phyloP scores from a whole-genome alignment of 495 filamentous ascomycete species.

The Sordaria brevicollis region DNA sequence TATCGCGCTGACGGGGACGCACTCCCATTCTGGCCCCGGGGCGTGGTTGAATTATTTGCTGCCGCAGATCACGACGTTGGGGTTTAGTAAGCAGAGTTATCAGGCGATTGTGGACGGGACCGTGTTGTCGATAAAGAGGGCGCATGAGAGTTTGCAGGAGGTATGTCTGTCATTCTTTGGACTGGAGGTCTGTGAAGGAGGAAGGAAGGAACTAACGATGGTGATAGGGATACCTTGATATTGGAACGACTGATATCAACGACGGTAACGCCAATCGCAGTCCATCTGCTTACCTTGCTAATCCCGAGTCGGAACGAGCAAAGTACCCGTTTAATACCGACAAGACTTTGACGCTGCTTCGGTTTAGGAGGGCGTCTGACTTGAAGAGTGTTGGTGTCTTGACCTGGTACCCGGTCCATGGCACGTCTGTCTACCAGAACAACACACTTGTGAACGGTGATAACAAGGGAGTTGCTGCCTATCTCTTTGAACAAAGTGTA shows the following conservation, averaged over 20 bases:
- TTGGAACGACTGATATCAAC: conserved; percentile 34
- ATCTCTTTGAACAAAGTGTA: conserved; percentile 70
- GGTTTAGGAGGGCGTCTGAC: conserved; percentile 54
- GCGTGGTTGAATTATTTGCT: conserved; percentile 96
- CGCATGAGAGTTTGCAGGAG: conserved; percentile 63
- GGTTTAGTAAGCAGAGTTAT: conserved; percentile 80
- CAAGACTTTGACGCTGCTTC: conserved; percentile 74
- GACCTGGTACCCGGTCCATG: conserved; percentile 89
- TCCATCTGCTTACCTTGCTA: conserved; percentile 78
- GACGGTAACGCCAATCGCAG: conserved; percentile 84
- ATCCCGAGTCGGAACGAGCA: conserved; percentile 69
- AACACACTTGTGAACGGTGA: conserved; percentile 91
- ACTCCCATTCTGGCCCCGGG: conserved; percentile 85
- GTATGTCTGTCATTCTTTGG: conserved; percentile 34
- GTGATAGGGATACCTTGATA: conserved; percentile 35
- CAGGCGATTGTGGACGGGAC: conserved; percentile 84
- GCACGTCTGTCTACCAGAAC: conserved; percentile 83
- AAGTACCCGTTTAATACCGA: conserved; percentile 65
- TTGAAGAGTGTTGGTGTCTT: conserved; percentile 65
- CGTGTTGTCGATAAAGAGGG: conserved; percentile 69
- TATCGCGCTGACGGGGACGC: conserved; percentile 83
- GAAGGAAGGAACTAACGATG: too few species aligned
- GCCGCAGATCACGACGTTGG: conserved; percentile 80
- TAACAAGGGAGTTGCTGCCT: conserved; percentile 88
- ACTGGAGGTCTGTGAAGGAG: neutral